These are phyloP conservation scores for Davidsoniella neocaledoniae DNA, from an alignment of 2,329 filamentous ascomycete genomes.

Conservation along the genomic window DNA sequence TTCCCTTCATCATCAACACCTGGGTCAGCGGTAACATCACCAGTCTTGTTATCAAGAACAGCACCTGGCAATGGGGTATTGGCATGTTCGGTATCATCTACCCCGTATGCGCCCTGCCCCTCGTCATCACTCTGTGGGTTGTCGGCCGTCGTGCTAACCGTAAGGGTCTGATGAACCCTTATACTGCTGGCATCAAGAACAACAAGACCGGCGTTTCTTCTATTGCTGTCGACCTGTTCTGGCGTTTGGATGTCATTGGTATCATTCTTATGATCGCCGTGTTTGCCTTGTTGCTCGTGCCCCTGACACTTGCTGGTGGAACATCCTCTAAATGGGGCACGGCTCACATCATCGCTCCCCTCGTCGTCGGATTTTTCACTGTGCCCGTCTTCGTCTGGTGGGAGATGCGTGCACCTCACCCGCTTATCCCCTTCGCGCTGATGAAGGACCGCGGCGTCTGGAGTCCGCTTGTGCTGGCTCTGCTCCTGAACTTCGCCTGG, in stretches of 20 bases:
- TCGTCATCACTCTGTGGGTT: slow-evolving; percentile 34
- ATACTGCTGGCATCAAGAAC: slow-evolving; percentile 19
- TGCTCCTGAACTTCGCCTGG: slow-evolving; percentile 41
- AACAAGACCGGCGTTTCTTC: slow-evolving; percentile 17
- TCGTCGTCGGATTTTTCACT: slow-evolving; percentile 28
- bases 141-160: slow-evolving; percentile 35
- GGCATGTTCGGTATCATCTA: slow-evolving; percentile 51
- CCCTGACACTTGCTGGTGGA: slow-evolving; percentile 30
- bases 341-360: slow-evolving; percentile 26
- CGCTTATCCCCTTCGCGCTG: slow-evolving; percentile 43
- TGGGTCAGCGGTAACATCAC: slow-evolving; percentile 46
- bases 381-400: slow-evolving; percentile 35
- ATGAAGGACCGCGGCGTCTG: slow-evolving; percentile 49
- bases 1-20: slow-evolving; percentile 46
- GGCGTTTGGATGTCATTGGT: slow-evolving; percentile 29
- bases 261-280: slow-evolving; percentile 29
- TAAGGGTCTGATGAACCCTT: slow-evolving; percentile 27
- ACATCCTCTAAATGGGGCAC: slow-evolving; percentile 22
- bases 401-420: slow-evolving; percentile 29
- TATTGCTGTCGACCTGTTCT: slow-evolving; percentile 23
- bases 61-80: slow-evolving; percentile 44
- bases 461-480: slow-evolving; percentile 42
- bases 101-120: slow-evolving; percentile 37
- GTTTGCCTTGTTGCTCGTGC: slow-evolving; percentile 29
- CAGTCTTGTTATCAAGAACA: slow-evolving; percentile 27